Base-by-base conservation (phyloP, 1,284 basidiomycete genomes). In the Ganoderma lingzhi region DNA sequence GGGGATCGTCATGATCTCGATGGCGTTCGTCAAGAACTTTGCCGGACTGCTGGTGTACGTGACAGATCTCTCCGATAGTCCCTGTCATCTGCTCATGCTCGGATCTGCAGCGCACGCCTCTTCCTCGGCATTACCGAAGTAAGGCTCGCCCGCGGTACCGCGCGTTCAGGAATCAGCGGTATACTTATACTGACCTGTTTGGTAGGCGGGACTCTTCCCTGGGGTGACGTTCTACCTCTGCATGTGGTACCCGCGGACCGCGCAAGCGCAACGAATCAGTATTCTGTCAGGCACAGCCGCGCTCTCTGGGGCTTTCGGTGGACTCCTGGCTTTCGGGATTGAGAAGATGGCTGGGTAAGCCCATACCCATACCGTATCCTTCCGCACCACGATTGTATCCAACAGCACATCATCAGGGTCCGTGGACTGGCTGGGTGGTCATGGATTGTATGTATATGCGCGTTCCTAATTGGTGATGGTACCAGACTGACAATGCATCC, bases 211-310 rank as follows among this genome's bases (percentile, higher is more conserved):
- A 88, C 90, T 78, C 88, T 90, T 73, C 86, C 88, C 41, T 84
- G 90, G 41, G 77, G 84, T 68, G 82, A 82, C 72, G 79, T 91
- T 65, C 85, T 90, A 67, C 77, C 85, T 69, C 81, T 88, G 84
- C 83, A 69, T 66, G 12, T 72, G 71, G 71, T 72, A 72, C 35
- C 67, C 66, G 19, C 59, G 73, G 15, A 51, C 64, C 3, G 69
- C 70, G 28, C 67, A 69, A 17, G 69, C 67, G 12, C 67, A 65
- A 56, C 69, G 73, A 1, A 61, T 72, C 28, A 58, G 87, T 9
- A 80, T 84, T n/a, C 88, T 89, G 81, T 88, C 88, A 72, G 85
- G 86, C 1, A 82, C 84, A 0, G 84, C 87, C 35, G 87, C 87
- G 0, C 78, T 89, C 30, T 85, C 88, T 0, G 71, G 88, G 61